phyloP scores from a whole-genome alignment of 345 rosid species.

The Punica granatum region DNA sequence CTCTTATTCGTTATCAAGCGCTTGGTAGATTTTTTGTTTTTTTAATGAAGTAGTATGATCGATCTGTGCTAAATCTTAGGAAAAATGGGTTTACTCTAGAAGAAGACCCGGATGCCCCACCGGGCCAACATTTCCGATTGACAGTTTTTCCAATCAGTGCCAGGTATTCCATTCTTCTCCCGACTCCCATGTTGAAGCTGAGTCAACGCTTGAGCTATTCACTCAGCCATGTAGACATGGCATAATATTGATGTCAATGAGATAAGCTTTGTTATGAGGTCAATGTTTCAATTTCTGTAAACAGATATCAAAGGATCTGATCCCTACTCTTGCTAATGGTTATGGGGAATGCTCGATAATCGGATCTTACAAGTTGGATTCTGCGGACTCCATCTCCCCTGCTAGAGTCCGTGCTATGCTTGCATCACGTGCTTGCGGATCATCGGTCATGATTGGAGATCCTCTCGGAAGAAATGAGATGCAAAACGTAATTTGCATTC shows the following conservation, averaged over 20 bases:
- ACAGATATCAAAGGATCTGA: conserved; percentile 89
- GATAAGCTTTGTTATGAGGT: background rate
- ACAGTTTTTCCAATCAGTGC: conserved; percentile 85
- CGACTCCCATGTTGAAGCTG: background rate
- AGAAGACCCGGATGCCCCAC: conserved; percentile 69
- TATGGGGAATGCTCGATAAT: conserved; percentile 76
- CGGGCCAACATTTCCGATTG: conserved; percentile 63
- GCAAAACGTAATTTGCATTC: conserved; percentile 52
- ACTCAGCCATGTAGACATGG: background rate
- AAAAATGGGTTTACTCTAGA: conserved; percentile 87
- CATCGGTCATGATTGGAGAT: conserved; percentile 88
- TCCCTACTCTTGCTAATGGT: conserved; percentile 69
- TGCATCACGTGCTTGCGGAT: conserved; percentile 89
- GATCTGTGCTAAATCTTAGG: conserved; percentile 26
- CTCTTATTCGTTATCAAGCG: background rate
- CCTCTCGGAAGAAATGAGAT: conserved; percentile 77
- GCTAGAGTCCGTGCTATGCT: conserved; percentile 86
- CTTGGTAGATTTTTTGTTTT: background rate
- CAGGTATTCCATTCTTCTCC: conserved; percentile 41
- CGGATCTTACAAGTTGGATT: conserved; percentile 68
- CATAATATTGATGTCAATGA: background rate
- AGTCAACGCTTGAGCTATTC: background rate
- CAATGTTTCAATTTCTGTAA: conserved; percentile 3
- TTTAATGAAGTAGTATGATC: background rate
- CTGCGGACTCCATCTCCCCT: conserved; percentile 74